Conservation (phyloP, 306 rosid genomes). For the Citrullus mucosospermus region DNA sequence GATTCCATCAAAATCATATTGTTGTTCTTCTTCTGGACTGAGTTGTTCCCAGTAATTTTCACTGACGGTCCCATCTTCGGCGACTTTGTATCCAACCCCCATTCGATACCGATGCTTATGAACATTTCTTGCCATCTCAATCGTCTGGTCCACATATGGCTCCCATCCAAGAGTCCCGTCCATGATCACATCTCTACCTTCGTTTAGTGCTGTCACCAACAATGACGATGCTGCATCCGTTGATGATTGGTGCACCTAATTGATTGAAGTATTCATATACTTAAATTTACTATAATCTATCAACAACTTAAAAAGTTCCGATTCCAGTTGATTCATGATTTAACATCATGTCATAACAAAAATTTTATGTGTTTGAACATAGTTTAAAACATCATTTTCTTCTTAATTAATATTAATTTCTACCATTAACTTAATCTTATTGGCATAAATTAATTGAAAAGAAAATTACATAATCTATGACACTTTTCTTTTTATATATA, state of each 20-base stretch:
- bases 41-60: constrained; percentile 80
- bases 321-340: too few species aligned
- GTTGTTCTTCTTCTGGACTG: constrained; percentile 19
- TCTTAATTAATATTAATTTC: too few species aligned
- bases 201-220: constrained; percentile 72
- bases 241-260: constrained; percentile 66
- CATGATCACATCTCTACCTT: constrained; percentile 85
- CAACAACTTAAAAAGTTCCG: too few species aligned
- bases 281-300: too few species aligned
- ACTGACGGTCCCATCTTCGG: constrained; percentile 41
- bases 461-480: too few species aligned
- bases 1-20: not conserved
- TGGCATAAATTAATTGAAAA: too few species aligned
- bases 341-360: too few species aligned
- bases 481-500: too few species aligned
- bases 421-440: too few species aligned
- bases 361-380: too few species aligned
- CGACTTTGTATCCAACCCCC: constrained; percentile 75
- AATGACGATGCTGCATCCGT: constrained; percentile 81
- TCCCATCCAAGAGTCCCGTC: constrained; percentile 92
- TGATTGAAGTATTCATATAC: too few species aligned
- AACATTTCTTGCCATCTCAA: constrained; percentile 68
- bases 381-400: too few species aligned
- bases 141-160: constrained; percentile 70
- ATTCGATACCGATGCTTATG: constrained; percentile 59